Percentiles rank a stretch among this genome's conserved stretches.
These are phyloP conservation scores for Chenopodium suecicum DNA, from an alignment of 148 eudicot genomes.

Conservation along the genomic window DNA sequence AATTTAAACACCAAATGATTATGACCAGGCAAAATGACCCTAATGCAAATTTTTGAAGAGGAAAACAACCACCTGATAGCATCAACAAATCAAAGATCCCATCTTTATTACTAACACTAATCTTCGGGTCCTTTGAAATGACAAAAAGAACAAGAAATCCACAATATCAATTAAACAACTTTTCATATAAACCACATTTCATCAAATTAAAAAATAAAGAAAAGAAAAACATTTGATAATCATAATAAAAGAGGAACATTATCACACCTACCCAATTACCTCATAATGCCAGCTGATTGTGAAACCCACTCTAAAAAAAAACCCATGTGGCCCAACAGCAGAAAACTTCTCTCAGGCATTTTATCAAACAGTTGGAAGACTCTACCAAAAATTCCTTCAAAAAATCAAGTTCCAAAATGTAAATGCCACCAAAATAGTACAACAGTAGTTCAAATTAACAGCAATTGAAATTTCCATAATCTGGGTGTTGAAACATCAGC, in stretches of 20 bases:
- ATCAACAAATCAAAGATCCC: not conserved
- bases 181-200: not conserved
- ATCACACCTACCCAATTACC: conserved; percentile 4
- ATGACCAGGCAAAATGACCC: not conserved
- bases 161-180: not conserved
- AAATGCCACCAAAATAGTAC: too few relatives aligned
- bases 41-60: not conserved
- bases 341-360: conserved; percentile 13
- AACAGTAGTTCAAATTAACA: too few relatives aligned
- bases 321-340: not conserved
- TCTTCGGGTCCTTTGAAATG: not conserved
- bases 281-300: conserved; percentile 6
- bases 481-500: too few relatives aligned
- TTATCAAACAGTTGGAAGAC: conserved; percentile 20
- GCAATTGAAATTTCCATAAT: too few relatives aligned
- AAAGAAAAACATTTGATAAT: not conserved
- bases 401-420: not conserved
- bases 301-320: conserved; percentile 1
- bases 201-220: not conserved
- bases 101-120: too few relatives aligned
- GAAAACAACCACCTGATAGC: not conserved
- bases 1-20: not conserved
- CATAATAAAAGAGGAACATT: not conserved
- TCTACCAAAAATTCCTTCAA: not conserved
- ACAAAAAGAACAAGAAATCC: not conserved